Base-by-base conservation (phyloP, 495 filamentous ascomycete genomes). In the Trichodelitschia bisporula region DNA sequence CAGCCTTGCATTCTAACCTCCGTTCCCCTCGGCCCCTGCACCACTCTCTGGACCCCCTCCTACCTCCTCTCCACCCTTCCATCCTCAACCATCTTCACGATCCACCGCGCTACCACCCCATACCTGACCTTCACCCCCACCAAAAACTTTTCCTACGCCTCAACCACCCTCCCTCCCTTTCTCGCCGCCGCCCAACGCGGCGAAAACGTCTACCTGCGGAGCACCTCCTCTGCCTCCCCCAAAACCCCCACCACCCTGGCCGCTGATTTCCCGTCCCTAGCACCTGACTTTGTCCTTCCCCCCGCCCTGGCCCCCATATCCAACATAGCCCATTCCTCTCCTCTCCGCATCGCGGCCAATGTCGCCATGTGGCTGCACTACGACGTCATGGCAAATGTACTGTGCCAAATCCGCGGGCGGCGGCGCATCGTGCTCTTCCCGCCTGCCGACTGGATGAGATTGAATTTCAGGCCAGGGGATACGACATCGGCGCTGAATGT, bases 311-410 rank as follows among this genome's bases (percentile, higher is more conserved):
- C 64, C 15, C 35, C 8, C 67, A 69, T 37, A 53, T 61, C n/a
- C 79, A 89, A n/a, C n/a, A n/a, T n/a, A n/a, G n/a, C n/a, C n/a
- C 43, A 86, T 74, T 43, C 79, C 77, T 0, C 70, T 78, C 15
- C 20, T 0, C 48, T 90, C 15, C 58, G 80, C 16, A 68, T 92
- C 25, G 83, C 77, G 10, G 77, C 78, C 1, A 69, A 65, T 0
- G 78, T 89, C 2, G 70, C 64, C 16, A 78, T 95, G 66, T 92
- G 80, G 83, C 56, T 90, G 16, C 79, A 92, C 47, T 91, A 83
- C 54, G 78, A 91, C 48, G 77, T 82, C 12, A 83, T 89, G 69
- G 79, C 78, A 15, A 92, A 90, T 41, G 57, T 91, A 4, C 69
- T 86, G 27, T 84, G 75, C 44, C 82, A 90, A 40, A 61, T 84